These are phyloP conservation scores for Colletotrichum sp. DNA, from an alignment of 2,329 filamentous ascomycete genomes.

Conservation along the genomic window DNA sequence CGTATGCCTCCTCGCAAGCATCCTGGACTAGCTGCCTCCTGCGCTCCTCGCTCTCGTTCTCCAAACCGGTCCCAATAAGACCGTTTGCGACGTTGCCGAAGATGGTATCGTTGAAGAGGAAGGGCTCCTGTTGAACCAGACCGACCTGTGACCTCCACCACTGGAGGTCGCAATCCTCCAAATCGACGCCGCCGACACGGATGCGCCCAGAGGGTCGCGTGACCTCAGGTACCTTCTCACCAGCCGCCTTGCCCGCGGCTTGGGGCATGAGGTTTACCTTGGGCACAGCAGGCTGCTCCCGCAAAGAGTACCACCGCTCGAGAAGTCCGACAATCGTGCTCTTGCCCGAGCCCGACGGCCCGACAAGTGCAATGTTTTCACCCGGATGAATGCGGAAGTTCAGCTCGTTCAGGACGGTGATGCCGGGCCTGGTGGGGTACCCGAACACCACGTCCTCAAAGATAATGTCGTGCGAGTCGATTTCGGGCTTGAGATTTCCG, in stretches of 20 bases:
- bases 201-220: slow-evolving; percentile 14
- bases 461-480: slow-evolving; percentile 21
- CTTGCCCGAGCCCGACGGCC: slow-evolving; percentile 49
- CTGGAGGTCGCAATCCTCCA: slow-evolving; percentile 32
- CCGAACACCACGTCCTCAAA: slow-evolving; percentile 29
- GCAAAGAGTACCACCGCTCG: slow-evolving; percentile 44
- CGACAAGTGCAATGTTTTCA: slow-evolving; percentile 42
- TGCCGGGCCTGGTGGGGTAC: slow-evolving; percentile 32
- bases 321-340: slow-evolving; percentile 47
- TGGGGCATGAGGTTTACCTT: background rate
- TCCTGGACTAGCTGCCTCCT: slow-evolving; percentile 46
- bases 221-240: background rate
- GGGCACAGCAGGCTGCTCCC: slow-evolving; percentile 6
- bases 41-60: slow-evolving; percentile 40
- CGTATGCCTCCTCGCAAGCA: slow-evolving; percentile 57
- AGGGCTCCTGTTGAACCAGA: slow-evolving; percentile 61
- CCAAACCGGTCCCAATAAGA: slow-evolving; percentile 40
- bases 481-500: slow-evolving; percentile 27
- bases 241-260: background rate
- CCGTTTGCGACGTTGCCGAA: slow-evolving; percentile 54
- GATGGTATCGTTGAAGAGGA: slow-evolving; percentile 60
- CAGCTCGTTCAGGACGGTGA: slow-evolving; percentile 38
- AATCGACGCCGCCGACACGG: slow-evolving; percentile 15
- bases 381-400: slow-evolving; percentile 25
- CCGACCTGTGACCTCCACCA: slow-evolving; percentile 53